Percentiles rank a stretch among this genome's conserved stretches.
Conservation (phyloP, 331 rosid species). For the Arachis monticola region DNA sequence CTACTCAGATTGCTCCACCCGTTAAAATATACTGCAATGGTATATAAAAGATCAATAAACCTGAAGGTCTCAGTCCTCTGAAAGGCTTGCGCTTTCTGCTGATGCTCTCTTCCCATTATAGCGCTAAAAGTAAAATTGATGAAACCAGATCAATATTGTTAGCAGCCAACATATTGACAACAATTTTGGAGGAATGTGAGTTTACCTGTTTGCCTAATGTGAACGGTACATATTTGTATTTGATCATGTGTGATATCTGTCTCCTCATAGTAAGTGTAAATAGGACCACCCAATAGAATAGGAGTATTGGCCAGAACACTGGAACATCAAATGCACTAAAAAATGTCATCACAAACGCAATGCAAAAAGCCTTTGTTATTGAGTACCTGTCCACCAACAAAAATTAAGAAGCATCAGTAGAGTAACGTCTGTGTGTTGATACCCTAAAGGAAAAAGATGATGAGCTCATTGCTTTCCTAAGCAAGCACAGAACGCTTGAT, state of each 20-base stretch:
- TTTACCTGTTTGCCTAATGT: conserved; percentile 91
- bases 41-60: conserved; percentile 41
- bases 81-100: conserved; percentile 53
- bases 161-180: conserved; percentile 4
- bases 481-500: neutral
- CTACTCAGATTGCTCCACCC: conserved; percentile 48
- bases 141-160: conserved; percentile 17
- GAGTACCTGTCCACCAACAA: conserved; percentile 71
- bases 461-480: neutral
- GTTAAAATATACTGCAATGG: conserved; percentile 44
- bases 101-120: conserved; percentile 71
- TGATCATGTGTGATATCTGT: conserved; percentile 93
- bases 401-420: conserved; percentile 39
- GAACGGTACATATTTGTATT: conserved; percentile 88
- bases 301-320: conserved; percentile 97
- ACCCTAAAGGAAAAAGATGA: neutral
- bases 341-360: conserved; percentile 93
- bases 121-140: conserved; percentile 57
- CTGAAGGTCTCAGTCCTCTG: conserved; percentile 54
- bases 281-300: conserved; percentile 89
- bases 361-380: conserved; percentile 88
- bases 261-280: conserved; percentile 93
- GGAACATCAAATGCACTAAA: conserved; percentile 90
- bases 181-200: neutral
- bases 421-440: conserved; percentile 18